A percentile compares a stretch with the other conserved stretches of the same genome.
These are phyloP conservation scores for Balamuthia mandrillaris DNA, from an alignment of 208 protist genomes.

Conservation along the genomic window DNA sequence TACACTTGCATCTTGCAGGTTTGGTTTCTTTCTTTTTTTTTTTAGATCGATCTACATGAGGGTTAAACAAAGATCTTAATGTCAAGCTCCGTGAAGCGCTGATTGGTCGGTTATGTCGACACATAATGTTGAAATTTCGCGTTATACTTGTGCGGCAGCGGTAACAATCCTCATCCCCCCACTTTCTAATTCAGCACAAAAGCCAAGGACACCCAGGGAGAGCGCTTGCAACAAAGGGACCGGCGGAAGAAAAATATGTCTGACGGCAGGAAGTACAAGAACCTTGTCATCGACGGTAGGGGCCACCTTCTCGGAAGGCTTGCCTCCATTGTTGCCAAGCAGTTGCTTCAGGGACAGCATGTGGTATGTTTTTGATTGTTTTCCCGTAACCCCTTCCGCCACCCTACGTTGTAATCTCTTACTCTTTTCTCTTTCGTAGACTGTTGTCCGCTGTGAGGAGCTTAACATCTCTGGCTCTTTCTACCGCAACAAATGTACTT, in stretches of 20 bases:
- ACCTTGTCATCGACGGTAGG: constrained; percentile 92
- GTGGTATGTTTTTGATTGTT: constrained; percentile 85
- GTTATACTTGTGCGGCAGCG: too few relatives aligned
- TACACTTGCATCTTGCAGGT: constrained; percentile 24
- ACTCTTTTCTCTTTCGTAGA: background rate
- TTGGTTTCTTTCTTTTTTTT: background rate
- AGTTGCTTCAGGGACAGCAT: constrained; percentile 92
- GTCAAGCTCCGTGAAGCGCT: too few relatives aligned
- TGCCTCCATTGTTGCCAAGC: constrained; percentile 94
- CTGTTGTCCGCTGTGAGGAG: constrained; percentile 90
- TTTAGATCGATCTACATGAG: too few relatives aligned
- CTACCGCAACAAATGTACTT: constrained; percentile 97
- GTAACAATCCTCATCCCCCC: too few relatives aligned
- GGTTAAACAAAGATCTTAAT: too few relatives aligned
- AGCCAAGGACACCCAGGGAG: too few relatives aligned
- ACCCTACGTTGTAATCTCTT: background rate
- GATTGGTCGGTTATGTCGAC: too few relatives aligned
- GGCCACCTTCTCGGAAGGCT: constrained; percentile 96
- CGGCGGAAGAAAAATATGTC: too few relatives aligned
- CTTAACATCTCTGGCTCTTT: constrained; percentile 88
- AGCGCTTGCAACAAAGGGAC: too few relatives aligned
- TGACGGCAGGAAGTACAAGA: background rate
- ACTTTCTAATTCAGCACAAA: too few relatives aligned
- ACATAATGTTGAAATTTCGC: too few relatives aligned
- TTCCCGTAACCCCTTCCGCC: too few relatives aligned